A percentile compares a stretch with the other conserved stretches of the same genome.
Evolutionary conservation across 2,329 filamentous ascomycete genomes (phyloP).

Genomic region (Penicillium sp.): DNA sequence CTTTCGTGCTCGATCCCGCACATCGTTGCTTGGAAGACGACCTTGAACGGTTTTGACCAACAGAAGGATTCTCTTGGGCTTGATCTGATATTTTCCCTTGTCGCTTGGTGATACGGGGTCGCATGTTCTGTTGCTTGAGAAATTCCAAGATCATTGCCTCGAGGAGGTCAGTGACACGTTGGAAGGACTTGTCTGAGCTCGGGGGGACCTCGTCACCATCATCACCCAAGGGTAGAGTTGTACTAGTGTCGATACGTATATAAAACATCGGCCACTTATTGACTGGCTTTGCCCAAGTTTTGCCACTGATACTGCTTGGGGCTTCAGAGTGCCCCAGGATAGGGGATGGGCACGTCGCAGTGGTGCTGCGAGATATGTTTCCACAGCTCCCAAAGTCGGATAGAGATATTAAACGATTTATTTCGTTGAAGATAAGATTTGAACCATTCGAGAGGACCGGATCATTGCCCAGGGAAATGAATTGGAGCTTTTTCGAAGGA

Average conservation of each 20-base stretch:
- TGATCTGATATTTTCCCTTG: slow-evolving; percentile 11
- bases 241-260: slow-evolving; percentile 63
- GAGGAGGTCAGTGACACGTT: slow-evolving; percentile 64
- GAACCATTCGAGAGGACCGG: slow-evolving; percentile 61
- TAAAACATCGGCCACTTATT: slow-evolving; percentile 91
- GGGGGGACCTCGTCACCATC: slow-evolving; percentile 37
- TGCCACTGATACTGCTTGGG: slow-evolving; percentile 50
- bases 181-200: slow-evolving; percentile 48
- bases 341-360: slow-evolving; percentile 18
- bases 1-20: slow-evolving; percentile 19
- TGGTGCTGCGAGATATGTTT: slow-evolving; percentile 28
- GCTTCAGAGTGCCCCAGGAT: slow-evolving; percentile 21
- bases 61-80: background rate
- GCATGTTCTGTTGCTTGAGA: slow-evolving; percentile 69
- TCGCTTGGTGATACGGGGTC: slow-evolving; percentile 47
- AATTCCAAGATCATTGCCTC: slow-evolving; percentile 71
- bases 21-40: background rate
- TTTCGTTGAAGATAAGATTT: slow-evolving; percentile 70
- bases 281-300: slow-evolving; percentile 60
- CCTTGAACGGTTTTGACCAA: slow-evolving; percentile 1
- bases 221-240: slow-evolving; percentile 40
- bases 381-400: slow-evolving; percentile 74
- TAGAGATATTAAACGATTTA: slow-evolving; percentile 73
- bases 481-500: slow-evolving; percentile 73
- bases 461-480: slow-evolving; percentile 74